These are phyloP conservation scores for Clarireedia monteithiana DNA, from an alignment of 2,329 filamentous ascomycete genomes.

Conservation along the genomic window DNA sequence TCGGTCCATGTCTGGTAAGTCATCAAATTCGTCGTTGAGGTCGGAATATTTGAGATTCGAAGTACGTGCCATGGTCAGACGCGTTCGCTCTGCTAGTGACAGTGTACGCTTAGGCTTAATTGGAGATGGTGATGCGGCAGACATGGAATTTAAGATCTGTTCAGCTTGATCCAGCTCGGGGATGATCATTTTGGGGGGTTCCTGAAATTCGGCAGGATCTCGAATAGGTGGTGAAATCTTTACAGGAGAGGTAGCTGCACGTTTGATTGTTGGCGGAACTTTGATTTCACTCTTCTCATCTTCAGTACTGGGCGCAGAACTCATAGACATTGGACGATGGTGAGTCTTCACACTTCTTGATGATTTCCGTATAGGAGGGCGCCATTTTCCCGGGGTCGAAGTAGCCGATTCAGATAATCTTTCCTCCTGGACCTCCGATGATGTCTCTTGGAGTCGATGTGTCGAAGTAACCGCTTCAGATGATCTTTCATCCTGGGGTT, in stretches of 20 bases:
- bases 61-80: slow-evolving; percentile 67
- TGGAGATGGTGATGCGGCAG: slow-evolving; percentile 49
- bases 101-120: slow-evolving; percentile 48
- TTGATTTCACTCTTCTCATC: not conserved
- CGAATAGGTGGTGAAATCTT: not conserved
- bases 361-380: not conserved
- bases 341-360: not conserved
- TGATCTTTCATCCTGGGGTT: no score
- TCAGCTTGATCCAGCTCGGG: slow-evolving; percentile 40
- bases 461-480: not conserved
- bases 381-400: no score
- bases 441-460: not conserved
- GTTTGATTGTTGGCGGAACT: not conserved
- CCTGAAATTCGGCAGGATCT: not conserved
- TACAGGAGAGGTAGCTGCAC: slow-evolving; percentile 5
- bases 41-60: slow-evolving; percentile 32
- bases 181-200: not conserved
- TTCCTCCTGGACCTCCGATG: not conserved
- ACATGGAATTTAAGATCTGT: slow-evolving; percentile 47
- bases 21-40: slow-evolving; percentile 26
- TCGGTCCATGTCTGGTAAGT: slow-evolving; percentile 22
- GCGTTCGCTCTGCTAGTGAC: slow-evolving; percentile 70
- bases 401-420: not conserved
- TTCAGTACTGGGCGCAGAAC: not conserved
- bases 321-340: not conserved